A percentile compares a stretch with the other conserved stretches of the same genome.
These are phyloP conservation scores for Pouteria glomerata DNA, from an alignment of 148 eudicot species.

Conservation along the genomic window DNA sequence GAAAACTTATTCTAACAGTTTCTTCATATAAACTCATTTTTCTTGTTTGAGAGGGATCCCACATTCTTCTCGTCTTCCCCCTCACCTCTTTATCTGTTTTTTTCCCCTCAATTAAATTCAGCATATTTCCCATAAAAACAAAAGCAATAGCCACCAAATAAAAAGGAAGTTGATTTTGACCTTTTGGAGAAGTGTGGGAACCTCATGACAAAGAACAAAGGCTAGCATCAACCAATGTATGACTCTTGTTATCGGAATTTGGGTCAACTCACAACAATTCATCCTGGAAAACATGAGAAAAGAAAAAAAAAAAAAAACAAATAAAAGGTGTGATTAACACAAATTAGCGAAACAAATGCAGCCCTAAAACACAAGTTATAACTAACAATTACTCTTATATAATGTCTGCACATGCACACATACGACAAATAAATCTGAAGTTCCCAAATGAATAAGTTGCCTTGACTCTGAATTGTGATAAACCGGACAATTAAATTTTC, in stretches of 20 bases:
- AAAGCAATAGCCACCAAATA: not conserved
- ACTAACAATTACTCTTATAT: not conserved
- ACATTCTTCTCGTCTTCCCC: not conserved
- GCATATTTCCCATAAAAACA: not conserved
- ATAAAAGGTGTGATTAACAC: too few relatives aligned
- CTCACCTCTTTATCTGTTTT: not conserved
- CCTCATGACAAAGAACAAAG: slow-evolving; percentile 68
- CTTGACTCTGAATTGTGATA: not conserved
- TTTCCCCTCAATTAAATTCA: not conserved
- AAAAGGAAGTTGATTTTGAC: slow-evolving; percentile 32
- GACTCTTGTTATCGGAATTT: slow-evolving; percentile 37
- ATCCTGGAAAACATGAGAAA: slow-evolving; percentile 31
- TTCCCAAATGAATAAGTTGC: not conserved
- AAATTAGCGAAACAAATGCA: not conserved
- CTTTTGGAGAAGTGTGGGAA: slow-evolving; percentile 74
- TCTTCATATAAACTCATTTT: not conserved
- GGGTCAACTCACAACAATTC: slow-evolving; percentile 31
- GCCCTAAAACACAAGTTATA: not conserved
- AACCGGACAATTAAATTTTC: too few relatives aligned
- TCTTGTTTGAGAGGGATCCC: not conserved
- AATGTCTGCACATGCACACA: not conserved
- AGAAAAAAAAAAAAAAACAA: not conserved
- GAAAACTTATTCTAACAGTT: not conserved
- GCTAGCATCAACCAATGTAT: slow-evolving; percentile 52
- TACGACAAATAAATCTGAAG: not conserved